Conservation (phyloP, 1,284 basidiomycete species). For the Microbotryum silenes-acaulis region DNA sequence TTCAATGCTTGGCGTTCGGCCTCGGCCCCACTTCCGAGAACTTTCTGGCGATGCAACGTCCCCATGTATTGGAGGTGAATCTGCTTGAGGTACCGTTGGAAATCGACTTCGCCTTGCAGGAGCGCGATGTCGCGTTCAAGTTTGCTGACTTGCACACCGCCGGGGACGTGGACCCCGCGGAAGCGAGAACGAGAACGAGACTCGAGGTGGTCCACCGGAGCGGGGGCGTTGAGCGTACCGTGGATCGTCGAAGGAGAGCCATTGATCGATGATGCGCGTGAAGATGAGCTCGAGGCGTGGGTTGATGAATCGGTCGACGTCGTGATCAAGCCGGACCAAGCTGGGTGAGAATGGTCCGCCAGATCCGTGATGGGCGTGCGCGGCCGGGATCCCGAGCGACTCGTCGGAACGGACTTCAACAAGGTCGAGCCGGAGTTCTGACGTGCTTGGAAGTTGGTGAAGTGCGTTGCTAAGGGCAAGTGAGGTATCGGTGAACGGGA, state of each 20-base stretch:
- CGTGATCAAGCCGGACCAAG: too few species aligned
- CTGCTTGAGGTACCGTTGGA: constrained; percentile 67
- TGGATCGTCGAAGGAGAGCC: background rate
- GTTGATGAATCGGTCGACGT: too few species aligned
- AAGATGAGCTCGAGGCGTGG: constrained; percentile 1
- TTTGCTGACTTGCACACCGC: constrained; percentile 55
- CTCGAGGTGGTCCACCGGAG: too few species aligned
- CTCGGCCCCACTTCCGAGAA: constrained; percentile 62
- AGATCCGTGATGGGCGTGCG: background rate
- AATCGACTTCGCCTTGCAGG: constrained; percentile 67
- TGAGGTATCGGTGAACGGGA: constrained; percentile 13
- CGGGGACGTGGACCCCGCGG: constrained; percentile 44
- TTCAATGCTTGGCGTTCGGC: constrained; percentile 56
- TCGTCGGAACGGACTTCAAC: too few species aligned
- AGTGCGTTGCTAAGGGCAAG: constrained; percentile 26
- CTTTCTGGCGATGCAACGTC: constrained; percentile 62
- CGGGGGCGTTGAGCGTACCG: too few species aligned
- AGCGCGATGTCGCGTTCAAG: constrained; percentile 65
- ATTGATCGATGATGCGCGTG: constrained; percentile 2
- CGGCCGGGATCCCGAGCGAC: too few species aligned
- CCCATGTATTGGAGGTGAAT: constrained; percentile 70
- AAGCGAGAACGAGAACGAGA: too few species aligned
- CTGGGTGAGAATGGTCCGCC: constrained; percentile 5
- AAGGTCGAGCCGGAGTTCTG: constrained; percentile 1
- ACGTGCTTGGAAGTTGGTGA: constrained; percentile 25